Evolutionary conservation across 2,329 filamentous ascomycete species (phyloP).

Genomic region (Lecanicillium sp.): DNA sequence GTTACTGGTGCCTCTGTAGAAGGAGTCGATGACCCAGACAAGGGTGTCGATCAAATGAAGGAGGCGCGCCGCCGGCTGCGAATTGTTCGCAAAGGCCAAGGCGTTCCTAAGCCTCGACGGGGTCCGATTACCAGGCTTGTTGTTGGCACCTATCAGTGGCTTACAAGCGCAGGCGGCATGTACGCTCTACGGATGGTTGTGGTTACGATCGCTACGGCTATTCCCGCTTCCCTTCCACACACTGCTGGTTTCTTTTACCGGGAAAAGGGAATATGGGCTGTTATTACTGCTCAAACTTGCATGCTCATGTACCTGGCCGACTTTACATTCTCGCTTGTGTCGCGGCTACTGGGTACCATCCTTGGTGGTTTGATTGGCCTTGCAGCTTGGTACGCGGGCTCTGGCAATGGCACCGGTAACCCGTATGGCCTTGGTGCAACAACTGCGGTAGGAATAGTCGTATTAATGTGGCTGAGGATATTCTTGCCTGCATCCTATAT

Average conservation of each 20-base stretch:
- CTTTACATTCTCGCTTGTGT: slow-evolving; percentile 36
- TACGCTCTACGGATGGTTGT: slow-evolving; percentile 39
- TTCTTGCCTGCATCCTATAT: slow-evolving; percentile 21
- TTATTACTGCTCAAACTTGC: slow-evolving; percentile 42
- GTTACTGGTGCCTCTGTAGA: slow-evolving; percentile 12
- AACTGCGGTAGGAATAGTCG: slow-evolving; percentile 27
- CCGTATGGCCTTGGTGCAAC: slow-evolving; percentile 40
- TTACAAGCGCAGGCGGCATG: slow-evolving; percentile 33
- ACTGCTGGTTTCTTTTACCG: slow-evolving; percentile 41
- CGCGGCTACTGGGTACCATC: slow-evolving; percentile 33
- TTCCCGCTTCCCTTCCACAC: slow-evolving; percentile 32
- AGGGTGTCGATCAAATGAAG: slow-evolving; percentile 1
- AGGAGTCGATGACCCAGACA: slow-evolving; percentile 15
- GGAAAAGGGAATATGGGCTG: slow-evolving; percentile 42
- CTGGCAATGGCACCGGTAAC: slow-evolving; percentile 37
- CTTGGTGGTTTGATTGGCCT: slow-evolving; percentile 38
- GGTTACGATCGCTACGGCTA: slow-evolving; percentile 33
- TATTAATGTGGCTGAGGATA: slow-evolving; percentile 26
- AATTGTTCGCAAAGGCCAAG: slow-evolving; percentile 3
- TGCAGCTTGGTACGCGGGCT: slow-evolving; percentile 42
- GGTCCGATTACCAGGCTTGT: slow-evolving; percentile 15
- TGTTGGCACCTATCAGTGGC: slow-evolving; percentile 28
- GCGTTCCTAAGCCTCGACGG: slow-evolving; percentile 7
- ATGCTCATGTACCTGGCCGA: slow-evolving; percentile 42
- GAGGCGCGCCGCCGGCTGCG: slow-evolving; percentile 5